Conservation (phyloP, 1,284 basidiomycete species). For the Pisolithus thermaeus region DNA sequence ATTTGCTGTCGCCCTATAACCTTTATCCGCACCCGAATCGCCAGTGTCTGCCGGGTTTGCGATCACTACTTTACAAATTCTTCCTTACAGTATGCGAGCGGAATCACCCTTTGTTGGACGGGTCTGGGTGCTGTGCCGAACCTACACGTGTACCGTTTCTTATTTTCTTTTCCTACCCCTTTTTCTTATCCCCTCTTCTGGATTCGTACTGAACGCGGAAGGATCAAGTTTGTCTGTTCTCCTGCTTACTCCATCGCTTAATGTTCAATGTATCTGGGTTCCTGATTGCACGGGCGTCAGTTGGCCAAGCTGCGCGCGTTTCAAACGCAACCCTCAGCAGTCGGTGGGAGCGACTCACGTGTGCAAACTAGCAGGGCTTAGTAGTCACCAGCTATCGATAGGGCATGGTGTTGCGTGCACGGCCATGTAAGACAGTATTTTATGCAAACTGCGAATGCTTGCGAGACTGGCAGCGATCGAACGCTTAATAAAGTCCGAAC, state of each 20-base stretch:
- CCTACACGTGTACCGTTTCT: neutral
- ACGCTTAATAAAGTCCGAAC: too few relatives aligned
- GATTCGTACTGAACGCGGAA: slow-evolving; percentile 2
- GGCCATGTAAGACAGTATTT: too few relatives aligned
- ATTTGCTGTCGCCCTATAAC: neutral
- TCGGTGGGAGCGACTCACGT: too few relatives aligned
- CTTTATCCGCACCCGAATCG: neutral
- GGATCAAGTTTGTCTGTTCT: neutral
- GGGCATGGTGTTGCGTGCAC: too few relatives aligned
- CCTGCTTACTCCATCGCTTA: neutral
- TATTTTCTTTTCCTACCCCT: neutral
- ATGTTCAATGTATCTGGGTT: neutral
- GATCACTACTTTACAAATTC: neutral
- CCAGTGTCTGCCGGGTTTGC: neutral
- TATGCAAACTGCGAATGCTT: too few relatives aligned
- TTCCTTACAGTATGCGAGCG: neutral
- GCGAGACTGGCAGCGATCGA: too few relatives aligned
- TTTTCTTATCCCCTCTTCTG: neutral
- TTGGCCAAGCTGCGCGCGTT: neutral
- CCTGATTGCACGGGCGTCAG: neutral
- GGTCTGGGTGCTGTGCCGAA: neutral
- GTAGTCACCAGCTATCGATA: too few relatives aligned
- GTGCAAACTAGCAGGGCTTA: too few relatives aligned
- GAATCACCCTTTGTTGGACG: slow-evolving; percentile 1
- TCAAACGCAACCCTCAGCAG: too few relatives aligned